Evolutionary conservation across 495 filamentous ascomycete species (phyloP).

Genomic region (Chaetomium cochliodes): DNA sequence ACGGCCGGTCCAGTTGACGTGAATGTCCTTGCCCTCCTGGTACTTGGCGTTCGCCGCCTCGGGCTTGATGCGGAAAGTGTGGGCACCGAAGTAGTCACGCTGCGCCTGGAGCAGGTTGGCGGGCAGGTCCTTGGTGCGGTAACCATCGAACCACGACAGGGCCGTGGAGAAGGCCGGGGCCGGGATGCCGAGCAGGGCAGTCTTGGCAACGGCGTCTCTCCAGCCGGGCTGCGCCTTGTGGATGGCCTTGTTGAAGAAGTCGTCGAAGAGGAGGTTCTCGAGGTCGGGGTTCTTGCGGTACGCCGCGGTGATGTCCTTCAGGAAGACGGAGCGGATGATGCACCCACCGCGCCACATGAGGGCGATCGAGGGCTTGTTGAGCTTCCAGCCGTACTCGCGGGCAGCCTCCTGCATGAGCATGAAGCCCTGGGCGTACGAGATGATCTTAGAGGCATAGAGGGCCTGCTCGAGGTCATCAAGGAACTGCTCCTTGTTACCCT

Average conservation of each 20-base stretch:
- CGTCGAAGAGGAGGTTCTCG: constrained; percentile 96
- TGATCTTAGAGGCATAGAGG: constrained; percentile 98
- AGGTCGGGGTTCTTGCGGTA: constrained; percentile 94
- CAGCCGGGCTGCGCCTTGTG: constrained; percentile 93
- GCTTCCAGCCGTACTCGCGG: constrained; percentile 94
- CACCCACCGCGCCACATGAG: constrained; percentile 99
- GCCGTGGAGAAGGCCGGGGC: constrained; percentile 95
- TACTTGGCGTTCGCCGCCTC: constrained; percentile 80
- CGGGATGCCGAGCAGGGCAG: constrained; percentile 89
- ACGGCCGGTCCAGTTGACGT: constrained; percentile 99
- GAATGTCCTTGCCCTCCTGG: constrained; percentile 83
- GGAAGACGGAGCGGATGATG: constrained; percentile 99
- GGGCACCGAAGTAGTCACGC: constrained; percentile 98
- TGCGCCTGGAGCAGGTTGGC: constrained; percentile 98
- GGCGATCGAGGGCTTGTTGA: constrained; percentile 99
- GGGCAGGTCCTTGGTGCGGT: constrained; percentile 90
- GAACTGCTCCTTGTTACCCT: constrained; percentile 87
- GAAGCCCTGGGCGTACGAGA: constrained; percentile 99
- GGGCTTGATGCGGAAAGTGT: constrained; percentile 98
- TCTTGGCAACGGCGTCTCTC: constrained; percentile 91
- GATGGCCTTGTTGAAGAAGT: constrained; percentile 99
- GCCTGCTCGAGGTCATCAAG: constrained; percentile 97
- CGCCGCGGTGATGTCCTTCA: constrained; percentile 97
- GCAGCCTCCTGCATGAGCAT: constrained; percentile 99
- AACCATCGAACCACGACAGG: constrained; percentile 96